Conservation (phyloP, 2,329 filamentous ascomycete species). For the Cadophora sp. region DNA sequence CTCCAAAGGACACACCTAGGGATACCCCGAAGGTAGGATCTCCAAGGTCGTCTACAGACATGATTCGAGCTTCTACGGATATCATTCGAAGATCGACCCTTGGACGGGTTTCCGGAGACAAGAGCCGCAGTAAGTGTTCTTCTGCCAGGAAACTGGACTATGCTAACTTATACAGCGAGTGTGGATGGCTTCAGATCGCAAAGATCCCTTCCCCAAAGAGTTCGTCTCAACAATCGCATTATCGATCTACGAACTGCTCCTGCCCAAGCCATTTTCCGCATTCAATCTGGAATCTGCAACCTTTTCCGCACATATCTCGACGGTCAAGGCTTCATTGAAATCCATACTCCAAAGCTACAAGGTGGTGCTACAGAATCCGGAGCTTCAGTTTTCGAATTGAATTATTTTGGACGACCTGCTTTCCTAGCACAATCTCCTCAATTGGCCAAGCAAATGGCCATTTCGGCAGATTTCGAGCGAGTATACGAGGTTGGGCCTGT, state of each 20-base stretch:
- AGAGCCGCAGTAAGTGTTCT: conserved; percentile 32
- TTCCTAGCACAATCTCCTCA: conserved; percentile 94
- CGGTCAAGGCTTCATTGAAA: conserved; percentile 82
- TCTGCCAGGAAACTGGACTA: not conserved
- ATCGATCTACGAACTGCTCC: conserved; percentile 86
- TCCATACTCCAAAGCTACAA: conserved; percentile 92
- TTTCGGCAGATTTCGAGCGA: conserved; percentile 85
- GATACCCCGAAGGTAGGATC: conserved; percentile 6
- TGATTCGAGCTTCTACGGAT: conserved; percentile 19
- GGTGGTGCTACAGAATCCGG: conserved; percentile 90
- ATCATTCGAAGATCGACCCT: conserved; percentile 8
- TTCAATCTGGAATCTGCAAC: conserved; percentile 81
- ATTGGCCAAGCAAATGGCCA: conserved; percentile 90
- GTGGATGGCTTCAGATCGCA: conserved; percentile 35
- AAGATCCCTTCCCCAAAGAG: conserved; percentile 46
- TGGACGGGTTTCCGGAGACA: conserved; percentile 15
- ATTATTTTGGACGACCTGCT: conserved; percentile 87
- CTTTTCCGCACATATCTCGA: conserved; percentile 81
- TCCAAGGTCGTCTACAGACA: conserved; percentile 24
- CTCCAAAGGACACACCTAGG: conserved; percentile 16
- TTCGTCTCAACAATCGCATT: conserved; percentile 79
- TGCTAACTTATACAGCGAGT: conserved; percentile 32
- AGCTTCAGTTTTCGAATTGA: conserved; percentile 87
- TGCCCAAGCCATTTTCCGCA: conserved; percentile 86
- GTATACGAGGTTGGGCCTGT: conserved; percentile 92